Conservation (phyloP, 129 eudicot genomes). For the Smallanthus sonchifolius region DNA sequence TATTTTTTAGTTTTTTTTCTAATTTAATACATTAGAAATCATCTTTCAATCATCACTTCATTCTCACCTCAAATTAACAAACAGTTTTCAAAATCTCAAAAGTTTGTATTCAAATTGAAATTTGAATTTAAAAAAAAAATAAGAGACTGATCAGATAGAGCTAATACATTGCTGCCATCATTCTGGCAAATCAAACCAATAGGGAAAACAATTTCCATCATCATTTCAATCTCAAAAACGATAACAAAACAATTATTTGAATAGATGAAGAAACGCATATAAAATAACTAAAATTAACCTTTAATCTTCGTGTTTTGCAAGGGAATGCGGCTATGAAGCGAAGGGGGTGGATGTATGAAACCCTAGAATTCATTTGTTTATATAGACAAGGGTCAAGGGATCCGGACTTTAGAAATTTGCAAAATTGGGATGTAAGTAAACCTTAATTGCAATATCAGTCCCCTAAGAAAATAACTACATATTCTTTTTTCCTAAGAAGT, state of each 20-base stretch:
- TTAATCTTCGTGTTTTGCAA: neutral
- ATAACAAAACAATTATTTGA: too few relatives aligned
- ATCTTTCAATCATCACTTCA: too few relatives aligned
- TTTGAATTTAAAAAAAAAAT: too few relatives aligned
- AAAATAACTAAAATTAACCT: neutral
- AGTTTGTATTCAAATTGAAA: too few relatives aligned
- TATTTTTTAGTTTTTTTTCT: too few relatives aligned
- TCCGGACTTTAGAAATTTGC: neutral
- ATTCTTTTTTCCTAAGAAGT: too few relatives aligned
- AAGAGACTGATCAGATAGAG: too few relatives aligned
- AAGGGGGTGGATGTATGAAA: neutral
- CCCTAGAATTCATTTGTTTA: conserved; percentile 15
- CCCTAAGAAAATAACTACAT: neutral
- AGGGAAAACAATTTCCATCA: conserved; percentile 40
- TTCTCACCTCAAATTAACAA: too few relatives aligned
- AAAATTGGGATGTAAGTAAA: neutral
- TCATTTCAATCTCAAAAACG: conserved; percentile 29
- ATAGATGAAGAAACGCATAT: neutral
- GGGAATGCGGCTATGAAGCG: neutral
- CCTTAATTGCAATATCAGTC: neutral
- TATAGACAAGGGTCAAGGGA: neutral
- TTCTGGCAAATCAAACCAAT: conserved; percentile 41
- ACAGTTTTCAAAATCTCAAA: too few relatives aligned
- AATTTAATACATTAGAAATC: too few relatives aligned
- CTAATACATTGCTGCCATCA: conserved; percentile 35